Conservation (phyloP, 1,139 yeast species). For the Candida freyschussii region DNA sequence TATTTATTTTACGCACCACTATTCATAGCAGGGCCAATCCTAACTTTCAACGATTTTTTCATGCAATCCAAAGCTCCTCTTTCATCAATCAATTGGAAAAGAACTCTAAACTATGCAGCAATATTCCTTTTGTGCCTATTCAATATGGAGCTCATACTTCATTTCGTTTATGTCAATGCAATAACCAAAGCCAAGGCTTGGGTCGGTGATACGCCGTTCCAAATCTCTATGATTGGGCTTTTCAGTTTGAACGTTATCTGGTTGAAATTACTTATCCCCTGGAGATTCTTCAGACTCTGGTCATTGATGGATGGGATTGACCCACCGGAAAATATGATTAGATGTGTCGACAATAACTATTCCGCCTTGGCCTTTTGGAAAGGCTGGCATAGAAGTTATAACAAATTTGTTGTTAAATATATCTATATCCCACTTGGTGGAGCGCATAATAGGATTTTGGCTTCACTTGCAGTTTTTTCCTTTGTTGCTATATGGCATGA, state of each 20-base stretch:
- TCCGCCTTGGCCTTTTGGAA: constrained; percentile 95
- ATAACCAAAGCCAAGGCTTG: constrained; percentile 83
- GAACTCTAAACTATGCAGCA: constrained; percentile 58
- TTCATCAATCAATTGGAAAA: constrained; percentile 47
- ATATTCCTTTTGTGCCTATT: constrained; percentile 70
- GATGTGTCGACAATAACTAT: constrained; percentile 93
- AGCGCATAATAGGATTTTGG: constrained; percentile 57
- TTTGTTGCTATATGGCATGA: constrained; percentile 99
- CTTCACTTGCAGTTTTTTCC: constrained; percentile 83
- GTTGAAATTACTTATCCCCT: constrained; percentile 88
- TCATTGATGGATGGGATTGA: constrained; percentile 85
- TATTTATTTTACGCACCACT: constrained; percentile 83
- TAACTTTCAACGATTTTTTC: constrained; percentile 87
- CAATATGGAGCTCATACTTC: constrained; percentile 85
- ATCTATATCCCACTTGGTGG: constrained; percentile 92
- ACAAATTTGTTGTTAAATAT: constrained; percentile 81
- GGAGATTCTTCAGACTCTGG: constrained; percentile 96
- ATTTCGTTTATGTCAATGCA: constrained; percentile 88
- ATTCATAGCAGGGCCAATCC: constrained; percentile 90
- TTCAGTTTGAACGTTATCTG: constrained; percentile 88
- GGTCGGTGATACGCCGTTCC: constrained; percentile 86
- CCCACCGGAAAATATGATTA: constrained; percentile 96
- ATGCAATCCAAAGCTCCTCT: constrained; percentile 52
- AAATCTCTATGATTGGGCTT: constrained; percentile 89
- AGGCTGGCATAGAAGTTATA: constrained; percentile 96